Base-by-base conservation (phyloP, 2,329 filamentous ascomycete species). In the Talaromyces islandicus region DNA sequence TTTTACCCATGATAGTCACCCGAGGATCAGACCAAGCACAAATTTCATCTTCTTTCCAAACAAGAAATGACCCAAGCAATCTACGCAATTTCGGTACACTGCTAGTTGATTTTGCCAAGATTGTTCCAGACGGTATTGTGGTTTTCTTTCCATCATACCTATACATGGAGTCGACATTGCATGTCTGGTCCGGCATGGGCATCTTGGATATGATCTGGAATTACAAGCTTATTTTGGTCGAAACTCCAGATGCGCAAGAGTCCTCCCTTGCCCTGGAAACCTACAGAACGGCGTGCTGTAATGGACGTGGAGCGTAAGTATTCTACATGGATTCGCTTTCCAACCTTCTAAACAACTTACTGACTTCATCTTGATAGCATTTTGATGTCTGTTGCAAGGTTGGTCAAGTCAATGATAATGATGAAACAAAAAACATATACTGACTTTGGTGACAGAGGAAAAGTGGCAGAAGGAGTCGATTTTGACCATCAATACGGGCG, bases 111-210 rank as follows among this genome's bases (percentile, higher is more conserved):
- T 97, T 99, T 72, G 90, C 92, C 58, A 95, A 93, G 73, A 88
- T 97, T 65, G 99, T 94, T 0, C 95, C 94, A 0, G 94, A 99
- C 69, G 94, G 94, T 32, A 88, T 99, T 75, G 94, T 99, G n/a
- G 94, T 99, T 43, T 99, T 99, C 81, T 99, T 99, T 73, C 95
- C 94, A 0, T 96, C 92, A 0, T 99, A 99, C 69, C 83, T 99
- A 1, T 99, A 99, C 78, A 97, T 99, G 94, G 94, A 99, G 73
- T 94, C 89, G 57, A 97, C 97, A 72, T 97, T 99, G 73, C 93
- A 89, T 73, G 96, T 96, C 87, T 99, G 94, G 94, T 94, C 99
- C 74, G 92, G 91, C 59, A 97, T 97, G 92, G 92, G 92, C 27
- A 96, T 97, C 64, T 81, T 99, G 38, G 94, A 99, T 75, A 90